Percentiles rank a stretch among this genome's conserved stretches.
These are phyloP conservation scores for Rhodotorula sp. DNA, from an alignment of 1,284 basidiomycete genomes.

Conservation along the genomic window DNA sequence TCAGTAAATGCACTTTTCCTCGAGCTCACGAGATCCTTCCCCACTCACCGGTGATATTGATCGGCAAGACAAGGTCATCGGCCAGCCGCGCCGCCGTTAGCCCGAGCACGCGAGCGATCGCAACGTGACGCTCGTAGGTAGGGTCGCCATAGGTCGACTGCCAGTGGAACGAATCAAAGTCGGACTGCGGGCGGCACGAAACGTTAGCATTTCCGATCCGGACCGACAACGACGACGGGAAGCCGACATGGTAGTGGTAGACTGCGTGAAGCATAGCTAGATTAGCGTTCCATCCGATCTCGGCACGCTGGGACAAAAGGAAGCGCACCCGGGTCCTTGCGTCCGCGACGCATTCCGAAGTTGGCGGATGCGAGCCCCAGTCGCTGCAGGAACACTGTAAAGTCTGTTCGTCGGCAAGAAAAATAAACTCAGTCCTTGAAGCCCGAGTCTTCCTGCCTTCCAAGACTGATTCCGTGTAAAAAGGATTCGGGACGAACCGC, in stretches of 20 bases:
- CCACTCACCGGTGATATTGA: slow-evolving; percentile 62
- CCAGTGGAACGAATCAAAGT: slow-evolving; percentile 75
- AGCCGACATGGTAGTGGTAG: slow-evolving; percentile 4
- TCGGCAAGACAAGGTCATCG: slow-evolving; percentile 61
- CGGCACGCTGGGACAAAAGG: too few relatives aligned
- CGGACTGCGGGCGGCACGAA: slow-evolving; percentile 35
- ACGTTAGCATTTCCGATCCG: too few relatives aligned
- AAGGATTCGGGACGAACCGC: slow-evolving; percentile 30
- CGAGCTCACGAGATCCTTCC: too few relatives aligned
- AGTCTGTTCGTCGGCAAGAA: slow-evolving; percentile 54
- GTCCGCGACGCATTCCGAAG: slow-evolving; percentile 46
- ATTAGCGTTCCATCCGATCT: too few relatives aligned
- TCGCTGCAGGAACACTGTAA: slow-evolving; percentile 66
- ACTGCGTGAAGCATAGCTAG: too few relatives aligned
- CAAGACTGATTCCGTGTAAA: slow-evolving; percentile 47
- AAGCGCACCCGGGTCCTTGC: slow-evolving; percentile 54
- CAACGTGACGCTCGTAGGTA: slow-evolving; percentile 69
- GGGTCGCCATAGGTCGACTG: slow-evolving; percentile 73
- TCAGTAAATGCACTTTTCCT: background rate
- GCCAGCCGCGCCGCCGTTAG: slow-evolving; percentile 60
- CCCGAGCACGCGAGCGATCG: slow-evolving; percentile 59
- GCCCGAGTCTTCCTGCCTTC: slow-evolving; percentile 17
- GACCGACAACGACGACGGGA: background rate
- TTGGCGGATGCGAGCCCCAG: slow-evolving; percentile 51
- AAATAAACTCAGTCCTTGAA: slow-evolving; percentile 45